Evolutionary conservation across 106 monocot genomes (phyloP).

Genomic region (Ottelia alismoides): DNA sequence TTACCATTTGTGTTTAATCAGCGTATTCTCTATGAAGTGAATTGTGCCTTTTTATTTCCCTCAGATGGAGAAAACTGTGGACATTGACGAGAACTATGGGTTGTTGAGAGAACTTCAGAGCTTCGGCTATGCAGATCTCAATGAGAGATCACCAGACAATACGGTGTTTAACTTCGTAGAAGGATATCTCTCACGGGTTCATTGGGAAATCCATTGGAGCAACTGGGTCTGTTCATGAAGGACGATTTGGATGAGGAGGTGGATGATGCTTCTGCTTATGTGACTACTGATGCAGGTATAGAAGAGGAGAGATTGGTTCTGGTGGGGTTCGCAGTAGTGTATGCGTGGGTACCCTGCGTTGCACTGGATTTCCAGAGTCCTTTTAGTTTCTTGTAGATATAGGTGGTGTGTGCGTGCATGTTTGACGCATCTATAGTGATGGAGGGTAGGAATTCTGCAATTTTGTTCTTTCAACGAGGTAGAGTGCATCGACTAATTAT

Average conservation of each 20-base stretch:
- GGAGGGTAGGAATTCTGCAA: no score
- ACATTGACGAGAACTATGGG: constrained; percentile 60
- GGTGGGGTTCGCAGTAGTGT: no score
- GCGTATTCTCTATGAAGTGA: no score
- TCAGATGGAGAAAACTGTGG: constrained; percentile 92
- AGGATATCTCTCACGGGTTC: no score
- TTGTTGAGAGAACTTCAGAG: constrained; percentile 67
- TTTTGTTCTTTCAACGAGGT: no score
- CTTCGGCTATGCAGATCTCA: constrained; percentile 21
- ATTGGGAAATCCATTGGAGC: constrained; percentile 75
- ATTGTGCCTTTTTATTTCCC: no score
- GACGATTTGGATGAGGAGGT: constrained; percentile 87
- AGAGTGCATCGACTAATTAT: no score
- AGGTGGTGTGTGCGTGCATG: no score
- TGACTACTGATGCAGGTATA: constrained; percentile 30
- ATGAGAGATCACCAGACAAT: constrained; percentile 38
- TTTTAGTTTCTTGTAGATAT: no score
- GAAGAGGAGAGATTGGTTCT: constrained; percentile 96
- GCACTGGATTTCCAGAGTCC: no score
- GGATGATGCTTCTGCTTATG: constrained; percentile 4
- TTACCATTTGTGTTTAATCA: not conserved
- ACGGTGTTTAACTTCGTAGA: constrained; percentile 40
- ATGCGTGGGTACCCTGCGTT: no score
- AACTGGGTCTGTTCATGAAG: constrained; percentile 81
- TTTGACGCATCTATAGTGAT: no score